Evolutionary conservation across 2,329 filamentous ascomycete genomes (phyloP), one percentile per base, ranked within the genome.

Genomic region (Penicillium sp.): DNA sequence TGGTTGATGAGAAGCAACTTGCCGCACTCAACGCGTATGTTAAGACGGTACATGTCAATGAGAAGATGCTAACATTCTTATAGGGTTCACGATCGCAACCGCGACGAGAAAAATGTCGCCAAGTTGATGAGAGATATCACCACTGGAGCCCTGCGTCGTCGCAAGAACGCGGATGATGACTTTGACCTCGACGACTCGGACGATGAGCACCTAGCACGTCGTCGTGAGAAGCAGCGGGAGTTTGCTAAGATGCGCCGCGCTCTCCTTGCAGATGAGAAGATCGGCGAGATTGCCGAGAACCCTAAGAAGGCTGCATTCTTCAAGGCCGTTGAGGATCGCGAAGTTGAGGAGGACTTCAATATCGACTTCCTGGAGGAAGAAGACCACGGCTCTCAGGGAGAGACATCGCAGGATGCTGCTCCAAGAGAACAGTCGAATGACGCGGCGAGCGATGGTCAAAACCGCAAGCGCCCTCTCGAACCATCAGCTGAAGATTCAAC

Each of bases 121-220:
- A 94, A 94, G 77, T 83, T 99, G 50, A 91, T 94, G 81, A 92
- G 90, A 65, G 93, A 97, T 69, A 88, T 99, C 66, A 94, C 90
- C 5, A 95, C 89, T 13, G 94, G 94, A 49, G 88, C 86, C 72
- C 82, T 99, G 48, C 88, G 92, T 11, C 88, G 90, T 59, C 93
- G 95, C 71, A 87, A 89, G 43, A 82, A 80, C 20, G 84, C 69
- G 10, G 89, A 88, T 60, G 82, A 89, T 70, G 89, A 92, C 65
- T 87, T 92, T 60, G 89, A 93, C 65, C 83, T 96, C 22, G 92
- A 91, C 5, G 94, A 97, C 71, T 93, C 90, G 2, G 93, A 97
- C 63, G 93, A 97, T 64, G 91, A 89, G 61, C 70, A 68, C 13
- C 85, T 88, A 18, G 89, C 93, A 31, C 84, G 86, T 43, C 85